Evolutionary conservation across 495 filamentous ascomycete species (phyloP).

Genomic region (Daldinia childiae): DNA sequence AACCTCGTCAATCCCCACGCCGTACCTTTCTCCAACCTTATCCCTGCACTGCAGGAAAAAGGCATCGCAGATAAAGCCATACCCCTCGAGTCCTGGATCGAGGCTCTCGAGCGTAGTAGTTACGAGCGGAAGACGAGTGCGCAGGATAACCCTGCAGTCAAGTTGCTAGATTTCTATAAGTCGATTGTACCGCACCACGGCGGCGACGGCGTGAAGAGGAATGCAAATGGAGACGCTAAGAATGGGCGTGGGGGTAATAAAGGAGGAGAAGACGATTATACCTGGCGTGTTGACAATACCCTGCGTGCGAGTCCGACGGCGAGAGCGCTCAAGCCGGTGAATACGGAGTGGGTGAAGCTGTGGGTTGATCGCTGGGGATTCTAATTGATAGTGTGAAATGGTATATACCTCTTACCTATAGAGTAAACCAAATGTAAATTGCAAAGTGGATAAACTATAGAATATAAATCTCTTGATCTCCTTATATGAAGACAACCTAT

Average conservation of each 20-base stretch:
- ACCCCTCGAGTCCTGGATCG: slow-evolving; percentile 37
- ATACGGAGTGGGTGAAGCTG: slow-evolving; percentile 40
- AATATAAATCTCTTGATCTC: too few relatives aligned
- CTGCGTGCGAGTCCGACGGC: slow-evolving; percentile 40
- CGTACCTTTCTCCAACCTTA: slow-evolving; percentile 30
- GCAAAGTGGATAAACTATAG: too few relatives aligned
- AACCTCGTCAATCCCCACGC: slow-evolving; percentile 42
- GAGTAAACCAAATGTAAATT: too few relatives aligned
- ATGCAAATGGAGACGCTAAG: not conserved
- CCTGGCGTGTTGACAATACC: slow-evolving; percentile 31
- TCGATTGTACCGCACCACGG: slow-evolving; percentile 23
- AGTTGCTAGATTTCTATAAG: slow-evolving; percentile 43
- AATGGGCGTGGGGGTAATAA: not conserved
- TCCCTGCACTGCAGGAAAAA: slow-evolving; percentile 35
- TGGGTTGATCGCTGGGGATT: slow-evolving; percentile 45
- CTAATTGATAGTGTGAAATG: not conserved
- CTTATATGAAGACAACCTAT: too few relatives aligned
- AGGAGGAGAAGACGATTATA: slow-evolving; percentile 27
- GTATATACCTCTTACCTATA: not conserved
- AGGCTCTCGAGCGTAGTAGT: slow-evolving; percentile 37
- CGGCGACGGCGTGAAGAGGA: not conserved
- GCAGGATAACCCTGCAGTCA: slow-evolving; percentile 40
- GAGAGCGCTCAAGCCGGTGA: slow-evolving; percentile 34
- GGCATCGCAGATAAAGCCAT: slow-evolving; percentile 19
- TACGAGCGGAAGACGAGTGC: slow-evolving; percentile 16